Base-by-base conservation (phyloP, 164 flowering plant genomes). In the Dillenia turbinata region DNA sequence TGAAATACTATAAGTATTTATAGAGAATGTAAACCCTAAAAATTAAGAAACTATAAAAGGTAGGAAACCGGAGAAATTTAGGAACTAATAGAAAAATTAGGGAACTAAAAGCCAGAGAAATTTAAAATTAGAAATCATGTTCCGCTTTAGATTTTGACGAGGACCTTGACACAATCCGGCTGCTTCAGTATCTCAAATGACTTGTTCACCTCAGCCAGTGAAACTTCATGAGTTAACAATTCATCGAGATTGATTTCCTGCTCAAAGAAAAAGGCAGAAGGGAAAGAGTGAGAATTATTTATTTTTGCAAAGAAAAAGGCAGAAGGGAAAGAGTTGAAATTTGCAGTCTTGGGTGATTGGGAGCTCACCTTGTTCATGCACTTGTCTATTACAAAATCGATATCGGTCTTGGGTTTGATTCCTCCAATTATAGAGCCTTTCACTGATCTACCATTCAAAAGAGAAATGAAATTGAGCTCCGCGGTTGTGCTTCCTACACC, bases 391-490 rank as follows among this genome's bases (percentile, higher is more conserved):
- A 81, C 54, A 12, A 12, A 2, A 11, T 82, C 80, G 33, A 79
- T 67, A 49, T 84, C 84, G 16, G 84, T 56, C 19, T 65, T 71
- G 44, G 73, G 54, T 71, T 71, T 78, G 58, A 81, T 57, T 17
- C 85, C 84, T 52, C 84, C 85, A 45, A 76, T 76, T 53, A 73
- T 33, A 15, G 76, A 67, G 1, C 86, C 84, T 56, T 69, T 81
- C 17, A 81, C 13, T 5, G 78, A 75, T 54, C 72, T 65, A 10
- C 88, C 85, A 56, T n/a, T 0, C 26, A 76, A 0, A 3, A 79
- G 52, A 40, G 74, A 6, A 0, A 59, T 1, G 40, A 63, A 22
- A 44, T 65, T 62, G 26, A 83, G 44, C 22, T 64, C 45, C 51
- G 59, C 45, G 2, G 5, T 66, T 12, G 67, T 22, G 2, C 44